phyloP scores from a whole-genome alignment of 78 protist genomes.

The Dictyostelium purpureum region DNA sequence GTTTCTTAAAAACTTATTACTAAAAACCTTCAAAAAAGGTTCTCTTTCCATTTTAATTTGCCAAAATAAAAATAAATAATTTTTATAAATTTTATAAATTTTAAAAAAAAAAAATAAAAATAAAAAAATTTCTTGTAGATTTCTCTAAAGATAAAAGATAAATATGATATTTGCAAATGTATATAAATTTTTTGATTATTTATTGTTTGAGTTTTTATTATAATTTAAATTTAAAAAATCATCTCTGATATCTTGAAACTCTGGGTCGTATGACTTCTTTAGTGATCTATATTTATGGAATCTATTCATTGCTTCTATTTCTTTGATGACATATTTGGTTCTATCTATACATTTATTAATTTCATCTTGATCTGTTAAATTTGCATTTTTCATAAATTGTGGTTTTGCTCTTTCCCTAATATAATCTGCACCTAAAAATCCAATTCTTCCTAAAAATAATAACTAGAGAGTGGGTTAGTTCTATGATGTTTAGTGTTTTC shows the following conservation, averaged over 20 bases:
- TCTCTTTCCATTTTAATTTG: too few relatives aligned
- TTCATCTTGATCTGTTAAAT: conserved; percentile 55
- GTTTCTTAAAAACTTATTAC: too few relatives aligned
- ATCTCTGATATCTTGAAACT: conserved; percentile 47
- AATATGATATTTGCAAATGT: too few relatives aligned
- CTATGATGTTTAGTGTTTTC: not conserved
- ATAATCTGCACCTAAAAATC: conserved; percentile 71
- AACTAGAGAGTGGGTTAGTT: not conserved
- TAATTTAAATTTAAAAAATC: conserved; percentile 11
- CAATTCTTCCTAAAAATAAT: conserved; percentile 48
- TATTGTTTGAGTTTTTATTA: too few relatives aligned
- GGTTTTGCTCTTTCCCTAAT: conserved; percentile 72
- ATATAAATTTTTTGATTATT: too few relatives aligned
- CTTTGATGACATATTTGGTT: conserved; percentile 61
- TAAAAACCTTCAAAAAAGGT: too few relatives aligned
- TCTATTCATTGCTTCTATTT: conserved; percentile 60
- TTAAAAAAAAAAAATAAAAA: too few relatives aligned
- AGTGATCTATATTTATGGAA: conserved; percentile 57
- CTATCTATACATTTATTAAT: conserved; percentile 64
- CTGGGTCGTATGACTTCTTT: conserved; percentile 45
- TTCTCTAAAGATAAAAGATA: too few relatives aligned
- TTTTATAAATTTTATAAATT: too few relatives aligned
- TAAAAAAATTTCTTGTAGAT: too few relatives aligned
- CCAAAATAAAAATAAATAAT: too few relatives aligned
- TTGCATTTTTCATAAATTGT: conserved; percentile 40